Evolutionary conservation across 169 alveolate genomes (phyloP).

Genomic region (Cryptosporidium xiaoi): DNA sequence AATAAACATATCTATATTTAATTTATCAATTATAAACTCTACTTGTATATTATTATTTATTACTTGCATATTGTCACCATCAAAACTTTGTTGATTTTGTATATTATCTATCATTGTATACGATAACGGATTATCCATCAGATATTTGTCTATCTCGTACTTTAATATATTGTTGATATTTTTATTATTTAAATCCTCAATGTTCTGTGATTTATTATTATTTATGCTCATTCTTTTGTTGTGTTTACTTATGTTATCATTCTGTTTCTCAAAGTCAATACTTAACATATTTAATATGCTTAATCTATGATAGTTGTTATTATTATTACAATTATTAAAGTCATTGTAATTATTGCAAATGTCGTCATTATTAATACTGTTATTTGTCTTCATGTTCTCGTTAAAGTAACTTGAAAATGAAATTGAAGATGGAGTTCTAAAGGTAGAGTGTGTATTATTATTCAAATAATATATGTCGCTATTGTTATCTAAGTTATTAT

Average conservation of each 20-base stretch:
- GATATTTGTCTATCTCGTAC: slow-evolving; percentile 50
- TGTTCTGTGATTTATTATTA: not conserved
- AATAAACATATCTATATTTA: slow-evolving; percentile 46
- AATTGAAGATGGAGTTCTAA: slow-evolving; percentile 27
- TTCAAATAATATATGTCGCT: not conserved
- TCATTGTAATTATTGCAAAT: no score
- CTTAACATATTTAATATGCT: not conserved
- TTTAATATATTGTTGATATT: slow-evolving; percentile 25
- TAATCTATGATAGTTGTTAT: not conserved
- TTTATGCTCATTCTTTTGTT: not conserved
- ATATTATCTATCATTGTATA: slow-evolving; percentile 56
- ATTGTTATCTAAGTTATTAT: no score
- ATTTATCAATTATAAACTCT: slow-evolving; percentile 36
- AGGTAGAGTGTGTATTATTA: not conserved
- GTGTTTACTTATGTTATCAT: not conserved
- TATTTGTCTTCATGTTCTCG: not conserved
- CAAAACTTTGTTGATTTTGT: slow-evolving; percentile 5
- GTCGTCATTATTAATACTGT: no score
- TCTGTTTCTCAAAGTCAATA: not conserved
- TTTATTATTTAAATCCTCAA: slow-evolving; percentile 21
- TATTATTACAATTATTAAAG: no score
- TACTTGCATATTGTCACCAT: not conserved
- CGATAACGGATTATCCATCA: slow-evolving; percentile 36
- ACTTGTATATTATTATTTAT: slow-evolving; percentile 14
- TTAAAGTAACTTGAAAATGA: slow-evolving; percentile 25